Conservation (phyloP, 768 basidiomycete genomes). For the Lactarius trivialis region DNA sequence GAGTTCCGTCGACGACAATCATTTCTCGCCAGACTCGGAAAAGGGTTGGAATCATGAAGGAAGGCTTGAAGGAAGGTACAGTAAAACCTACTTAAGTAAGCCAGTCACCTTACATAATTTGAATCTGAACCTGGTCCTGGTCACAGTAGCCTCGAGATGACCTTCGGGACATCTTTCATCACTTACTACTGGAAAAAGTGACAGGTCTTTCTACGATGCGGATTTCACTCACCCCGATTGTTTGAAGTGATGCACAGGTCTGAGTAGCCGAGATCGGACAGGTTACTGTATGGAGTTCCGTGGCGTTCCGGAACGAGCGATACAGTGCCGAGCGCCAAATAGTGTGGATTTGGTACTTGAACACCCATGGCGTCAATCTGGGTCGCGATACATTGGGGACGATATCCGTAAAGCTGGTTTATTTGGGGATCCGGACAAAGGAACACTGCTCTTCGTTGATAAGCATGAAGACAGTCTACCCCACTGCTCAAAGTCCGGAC, state of each 20-base stretch:
- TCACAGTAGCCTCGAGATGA: not conserved
- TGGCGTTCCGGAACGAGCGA: not conserved
- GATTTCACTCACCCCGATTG: not conserved
- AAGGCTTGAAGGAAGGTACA: too few species aligned
- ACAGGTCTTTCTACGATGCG: not conserved
- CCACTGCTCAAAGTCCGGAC: conserved; percentile 10
- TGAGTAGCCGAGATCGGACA: not conserved
- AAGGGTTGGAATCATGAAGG: not conserved
- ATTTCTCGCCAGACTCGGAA: not conserved
- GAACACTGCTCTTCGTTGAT: not conserved
- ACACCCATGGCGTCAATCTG: not conserved
- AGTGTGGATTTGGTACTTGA: not conserved
- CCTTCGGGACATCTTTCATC: not conserved
- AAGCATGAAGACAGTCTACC: not conserved
- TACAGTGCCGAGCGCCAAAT: not conserved
- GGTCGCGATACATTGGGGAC: not conserved
- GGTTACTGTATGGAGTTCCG: not conserved
- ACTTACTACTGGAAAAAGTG: not conserved
- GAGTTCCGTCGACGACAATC: not conserved
- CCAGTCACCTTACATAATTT: not conserved
- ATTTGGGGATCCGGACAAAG: conserved; percentile 1
- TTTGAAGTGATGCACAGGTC: not conserved
- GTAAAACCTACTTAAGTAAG: not conserved
- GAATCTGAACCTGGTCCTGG: not conserved
- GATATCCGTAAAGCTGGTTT: not conserved